Conservation (phyloP, 2,329 filamentous ascomycete genomes). For the Trichoderma pleuroti region DNA sequence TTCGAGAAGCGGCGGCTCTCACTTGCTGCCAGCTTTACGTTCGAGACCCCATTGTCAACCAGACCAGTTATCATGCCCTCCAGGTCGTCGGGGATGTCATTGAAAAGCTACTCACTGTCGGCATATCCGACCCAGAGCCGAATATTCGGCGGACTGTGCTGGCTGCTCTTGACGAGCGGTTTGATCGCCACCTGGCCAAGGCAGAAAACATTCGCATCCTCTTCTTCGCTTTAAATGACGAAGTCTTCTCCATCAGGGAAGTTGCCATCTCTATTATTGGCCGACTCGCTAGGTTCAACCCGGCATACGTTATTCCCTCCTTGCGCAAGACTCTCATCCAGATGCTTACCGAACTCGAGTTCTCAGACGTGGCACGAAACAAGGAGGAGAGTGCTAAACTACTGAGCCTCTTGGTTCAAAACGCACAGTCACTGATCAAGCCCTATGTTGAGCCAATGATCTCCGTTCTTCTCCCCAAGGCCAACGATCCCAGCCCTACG, state of each 20-base stretch:
- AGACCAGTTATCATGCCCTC: constrained; percentile 94
- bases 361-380: constrained; percentile 87
- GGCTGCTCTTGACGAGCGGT: constrained; percentile 83
- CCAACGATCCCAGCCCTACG: constrained; percentile 76
- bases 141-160: constrained; percentile 87
- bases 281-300: constrained; percentile 84
- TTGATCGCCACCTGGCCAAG: constrained; percentile 94
- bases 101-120: constrained; percentile 90
- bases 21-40: constrained; percentile 98
- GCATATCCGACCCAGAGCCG: constrained; percentile 85
- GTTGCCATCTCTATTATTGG: constrained; percentile 96
- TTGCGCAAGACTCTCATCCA: constrained; percentile 93
- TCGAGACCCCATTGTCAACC: constrained; percentile 93
- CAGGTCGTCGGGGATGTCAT: constrained; percentile 98
- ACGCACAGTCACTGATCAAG: constrained; percentile 88
- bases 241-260: constrained; percentile 87
- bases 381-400: constrained; percentile 96
- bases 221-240: constrained; percentile 94
- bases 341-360: constrained; percentile 92
- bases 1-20: constrained; percentile 87
- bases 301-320: constrained; percentile 95
- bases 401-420: constrained; percentile 86
- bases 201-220: constrained; percentile 95
- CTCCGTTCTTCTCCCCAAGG: constrained; percentile 87
- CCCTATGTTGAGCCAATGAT: constrained; percentile 98